Evolutionary conservation across 495 filamentous ascomycete species (phyloP).

Genomic region (Hypoxylon perforatum): DNA sequence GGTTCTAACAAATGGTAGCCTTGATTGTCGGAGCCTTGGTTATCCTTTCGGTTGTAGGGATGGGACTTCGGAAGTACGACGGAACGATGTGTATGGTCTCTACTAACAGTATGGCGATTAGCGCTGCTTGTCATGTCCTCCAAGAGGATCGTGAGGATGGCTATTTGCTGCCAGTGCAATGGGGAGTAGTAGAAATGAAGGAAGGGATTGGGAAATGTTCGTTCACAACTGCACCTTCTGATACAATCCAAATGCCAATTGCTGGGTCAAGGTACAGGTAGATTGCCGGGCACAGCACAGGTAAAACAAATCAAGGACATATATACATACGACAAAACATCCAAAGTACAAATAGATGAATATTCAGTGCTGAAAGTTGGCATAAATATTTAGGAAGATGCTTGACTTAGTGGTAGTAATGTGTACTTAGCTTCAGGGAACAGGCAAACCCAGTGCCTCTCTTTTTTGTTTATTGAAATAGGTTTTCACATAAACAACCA

Average conservation of each 20-base stretch:
- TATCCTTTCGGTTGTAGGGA: neutral
- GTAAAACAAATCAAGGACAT: no score
- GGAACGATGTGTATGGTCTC: conserved; percentile 33
- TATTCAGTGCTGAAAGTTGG: no score
- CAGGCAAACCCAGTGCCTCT: no score
- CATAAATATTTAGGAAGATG: no score
- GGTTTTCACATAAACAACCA: no score
- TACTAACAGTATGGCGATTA: conserved; percentile 36
- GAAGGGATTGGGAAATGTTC: conserved; percentile 5
- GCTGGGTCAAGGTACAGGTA: neutral
- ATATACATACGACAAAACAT: no score
- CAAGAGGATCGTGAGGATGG: conserved; percentile 19
- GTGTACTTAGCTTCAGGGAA: no score
- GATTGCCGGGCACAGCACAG: no score
- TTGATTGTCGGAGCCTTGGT: neutral
- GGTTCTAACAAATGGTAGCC: neutral
- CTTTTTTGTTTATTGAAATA: no score
- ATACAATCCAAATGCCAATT: neutral
- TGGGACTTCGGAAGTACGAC: conserved; percentile 31
- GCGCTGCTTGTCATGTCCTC: conserved; percentile 33
- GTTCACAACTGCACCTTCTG: conserved; percentile 41
- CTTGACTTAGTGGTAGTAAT: no score
- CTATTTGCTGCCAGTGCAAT: conserved; percentile 28
- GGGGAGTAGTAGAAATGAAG: neutral
- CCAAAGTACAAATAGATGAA: no score